phyloP scores from a whole-genome alignment of 805 yeast species.

The Metschnikowia amazonensis region DNA sequence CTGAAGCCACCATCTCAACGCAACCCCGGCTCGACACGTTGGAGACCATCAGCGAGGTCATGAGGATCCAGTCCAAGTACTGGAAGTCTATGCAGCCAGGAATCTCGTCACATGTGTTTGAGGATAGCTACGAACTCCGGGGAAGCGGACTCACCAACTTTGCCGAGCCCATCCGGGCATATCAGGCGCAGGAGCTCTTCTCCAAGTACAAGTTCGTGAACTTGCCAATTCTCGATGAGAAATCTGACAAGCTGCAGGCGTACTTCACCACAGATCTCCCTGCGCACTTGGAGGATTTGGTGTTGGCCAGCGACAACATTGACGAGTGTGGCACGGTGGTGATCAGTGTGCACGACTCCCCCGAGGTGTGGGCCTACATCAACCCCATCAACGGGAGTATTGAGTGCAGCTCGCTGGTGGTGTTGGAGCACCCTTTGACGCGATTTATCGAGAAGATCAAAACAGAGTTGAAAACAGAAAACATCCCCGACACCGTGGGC shows the following conservation, averaged over 20 bases:
- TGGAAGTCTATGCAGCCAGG: slow-evolving; percentile 87
- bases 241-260: slow-evolving; percentile 15
- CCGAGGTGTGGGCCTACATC: slow-evolving; percentile 84
- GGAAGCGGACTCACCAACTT: slow-evolving; percentile 45
- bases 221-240: slow-evolving; percentile 55
- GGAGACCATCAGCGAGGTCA: slow-evolving; percentile 76
- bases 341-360: slow-evolving; percentile 81
- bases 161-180: slow-evolving; percentile 70
- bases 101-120: slow-evolving; percentile 35
- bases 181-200: slow-evolving; percentile 59
- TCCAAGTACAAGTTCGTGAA: slow-evolving; percentile 55
- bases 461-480: slow-evolving; percentile 31
- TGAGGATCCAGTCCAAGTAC: slow-evolving; percentile 73
- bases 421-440: slow-evolving; percentile 65
- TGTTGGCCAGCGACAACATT: slow-evolving; percentile 68
- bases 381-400: slow-evolving; percentile 78
- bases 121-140: slow-evolving; percentile 39
- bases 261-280: slow-evolving; percentile 42
- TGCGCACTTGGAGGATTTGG: slow-evolving; percentile 55
- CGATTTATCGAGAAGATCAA: slow-evolving; percentile 56
- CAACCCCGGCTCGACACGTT: slow-evolving; percentile 76
- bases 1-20: slow-evolving; percentile 63
- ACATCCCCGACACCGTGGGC: slow-evolving; percentile 47
- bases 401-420: slow-evolving; percentile 65
- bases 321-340: slow-evolving; percentile 61